phyloP scores from a whole-genome alignment of 1,284 basidiomycete species.

The Leccinum subrobustum region DNA sequence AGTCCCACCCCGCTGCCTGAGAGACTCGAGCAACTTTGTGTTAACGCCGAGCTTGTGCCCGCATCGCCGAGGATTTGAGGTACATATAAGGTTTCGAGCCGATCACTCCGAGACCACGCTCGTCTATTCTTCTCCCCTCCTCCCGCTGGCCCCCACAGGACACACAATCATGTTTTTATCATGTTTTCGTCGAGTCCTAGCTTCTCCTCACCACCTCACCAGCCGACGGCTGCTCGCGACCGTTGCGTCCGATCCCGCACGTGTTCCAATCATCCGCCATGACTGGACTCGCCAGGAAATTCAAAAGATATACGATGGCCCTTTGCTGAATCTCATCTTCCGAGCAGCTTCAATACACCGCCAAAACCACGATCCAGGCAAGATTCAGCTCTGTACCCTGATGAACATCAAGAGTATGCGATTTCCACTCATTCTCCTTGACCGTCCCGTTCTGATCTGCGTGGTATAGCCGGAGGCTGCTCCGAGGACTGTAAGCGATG shows the following conservation, averaged over 20 bases:
- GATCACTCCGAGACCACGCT: neutral
- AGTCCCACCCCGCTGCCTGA: slow-evolving; percentile 2
- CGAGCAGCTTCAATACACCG: slow-evolving; percentile 83
- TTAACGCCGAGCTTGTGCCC: slow-evolving; percentile 12
- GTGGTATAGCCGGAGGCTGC: slow-evolving; percentile 82
- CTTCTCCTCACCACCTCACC: slow-evolving; percentile 14
- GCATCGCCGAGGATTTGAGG: neutral
- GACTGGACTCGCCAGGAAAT: slow-evolving; percentile 74
- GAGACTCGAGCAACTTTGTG: neutral
- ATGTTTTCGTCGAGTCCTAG: slow-evolving; percentile 6
- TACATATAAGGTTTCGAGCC: slow-evolving; percentile 2
- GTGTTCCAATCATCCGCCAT: slow-evolving; percentile 40
- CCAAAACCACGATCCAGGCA: slow-evolving; percentile 81
- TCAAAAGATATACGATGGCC: slow-evolving; percentile 73
- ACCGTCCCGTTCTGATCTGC: slow-evolving; percentile 2
- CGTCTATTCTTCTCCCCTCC: slow-evolving; percentile 10
- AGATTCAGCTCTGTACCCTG: slow-evolving; percentile 95
- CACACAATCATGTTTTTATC: slow-evolving; percentile 14
- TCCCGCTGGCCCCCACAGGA: neutral
- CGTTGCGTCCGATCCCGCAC: slow-evolving; percentile 42
- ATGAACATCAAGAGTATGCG: slow-evolving; percentile 98
- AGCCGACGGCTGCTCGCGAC: slow-evolving; percentile 58
- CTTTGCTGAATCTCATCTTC: slow-evolving; percentile 86
- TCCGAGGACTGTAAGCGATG: slow-evolving; percentile 83
- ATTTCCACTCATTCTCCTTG: slow-evolving; percentile 25